A percentile compares a stretch with the other conserved stretches of the same genome.
These are phyloP conservation scores for Salvia hispanica DNA, from an alignment of 257 asterid genomes.

Conservation along the genomic window DNA sequence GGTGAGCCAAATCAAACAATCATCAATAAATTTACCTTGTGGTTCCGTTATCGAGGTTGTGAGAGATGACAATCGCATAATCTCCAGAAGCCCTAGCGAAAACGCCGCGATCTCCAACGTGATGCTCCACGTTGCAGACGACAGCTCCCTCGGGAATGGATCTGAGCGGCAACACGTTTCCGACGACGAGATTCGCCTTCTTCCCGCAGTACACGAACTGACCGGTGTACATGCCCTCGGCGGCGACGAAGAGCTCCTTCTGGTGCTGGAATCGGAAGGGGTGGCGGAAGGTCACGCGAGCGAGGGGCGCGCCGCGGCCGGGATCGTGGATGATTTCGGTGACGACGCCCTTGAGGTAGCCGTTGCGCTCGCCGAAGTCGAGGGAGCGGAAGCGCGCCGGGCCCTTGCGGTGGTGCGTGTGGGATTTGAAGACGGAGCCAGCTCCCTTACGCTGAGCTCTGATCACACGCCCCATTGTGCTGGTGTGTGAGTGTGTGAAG, in stretches of 20 bases:
- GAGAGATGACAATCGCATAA: slow-evolving; percentile 72
- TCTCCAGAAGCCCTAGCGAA: slow-evolving; percentile 79
- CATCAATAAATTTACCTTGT: slow-evolving; percentile 43
- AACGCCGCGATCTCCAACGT: slow-evolving; percentile 74
- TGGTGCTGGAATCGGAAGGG: slow-evolving; percentile 78
- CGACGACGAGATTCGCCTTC: slow-evolving; percentile 67
- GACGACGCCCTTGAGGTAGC: slow-evolving; percentile 75
- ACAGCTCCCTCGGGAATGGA: slow-evolving; percentile 81
- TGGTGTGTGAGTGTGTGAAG: background rate
- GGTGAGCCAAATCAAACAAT: background rate
- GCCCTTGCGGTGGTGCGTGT: slow-evolving; percentile 83
- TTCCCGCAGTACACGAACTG: slow-evolving; percentile 75
- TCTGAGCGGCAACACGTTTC: slow-evolving; percentile 70
- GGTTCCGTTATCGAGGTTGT: slow-evolving; percentile 78
- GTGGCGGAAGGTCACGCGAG: slow-evolving; percentile 71
- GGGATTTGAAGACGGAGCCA: slow-evolving; percentile 71
- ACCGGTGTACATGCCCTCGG: slow-evolving; percentile 75
- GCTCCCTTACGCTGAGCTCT: slow-evolving; percentile 85
- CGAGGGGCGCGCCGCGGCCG: slow-evolving; percentile 79
- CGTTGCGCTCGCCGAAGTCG: slow-evolving; percentile 80
- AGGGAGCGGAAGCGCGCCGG: slow-evolving; percentile 73
- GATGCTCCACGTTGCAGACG: slow-evolving; percentile 76
- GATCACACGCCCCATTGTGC: slow-evolving; percentile 70
- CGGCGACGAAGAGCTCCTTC: slow-evolving; percentile 77
- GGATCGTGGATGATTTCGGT: slow-evolving; percentile 78